Percentiles rank a stretch among this genome's conserved stretches.
phyloP scores from a whole-genome alignment of 352 stramenopile species.

The Phytophthora ohioensis region DNA sequence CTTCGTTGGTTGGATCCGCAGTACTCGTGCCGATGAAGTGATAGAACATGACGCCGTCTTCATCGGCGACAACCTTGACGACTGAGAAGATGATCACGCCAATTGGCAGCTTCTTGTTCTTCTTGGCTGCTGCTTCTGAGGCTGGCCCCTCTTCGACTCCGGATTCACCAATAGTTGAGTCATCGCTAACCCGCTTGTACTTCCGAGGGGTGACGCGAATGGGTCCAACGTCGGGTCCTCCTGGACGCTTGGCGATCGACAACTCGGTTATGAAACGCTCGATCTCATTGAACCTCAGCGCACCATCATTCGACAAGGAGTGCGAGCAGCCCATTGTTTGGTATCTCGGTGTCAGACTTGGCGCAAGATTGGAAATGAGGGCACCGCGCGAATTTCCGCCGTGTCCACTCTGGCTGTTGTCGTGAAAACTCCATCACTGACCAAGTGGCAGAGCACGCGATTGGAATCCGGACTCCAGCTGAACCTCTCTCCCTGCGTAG shows the following conservation, averaged over 20 bases:
- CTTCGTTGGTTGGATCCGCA: conserved; percentile 46
- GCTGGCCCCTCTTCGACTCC: conserved; percentile 5
- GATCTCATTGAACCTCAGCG: conserved; percentile 20
- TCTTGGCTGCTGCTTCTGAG: conserved; percentile 2
- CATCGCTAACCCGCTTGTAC: not conserved
- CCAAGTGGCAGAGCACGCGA: conserved; percentile 24
- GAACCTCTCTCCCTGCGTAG: conserved; percentile 23
- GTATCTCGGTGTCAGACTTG: conserved; percentile 6
- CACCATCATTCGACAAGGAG: conserved; percentile 48
- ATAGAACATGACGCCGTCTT: conserved; percentile 52
- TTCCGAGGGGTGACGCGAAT: not conserved
- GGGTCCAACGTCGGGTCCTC: conserved; percentile 36
- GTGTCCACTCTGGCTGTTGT: not conserved
- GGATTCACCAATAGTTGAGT: not conserved
- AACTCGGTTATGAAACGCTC: conserved; percentile 34
- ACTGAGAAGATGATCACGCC: conserved; percentile 26
- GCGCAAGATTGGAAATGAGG: conserved; percentile 25
- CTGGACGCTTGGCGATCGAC: conserved; percentile 37
- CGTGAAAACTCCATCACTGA: not conserved
- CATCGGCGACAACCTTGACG: conserved; percentile 51
- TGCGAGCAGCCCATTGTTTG: conserved; percentile 41
- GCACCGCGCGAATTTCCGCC: not conserved
- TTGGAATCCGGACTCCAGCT: conserved; percentile 21
- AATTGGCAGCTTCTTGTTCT: conserved; percentile 14
- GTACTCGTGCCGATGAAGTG: conserved; percentile 49